Base-by-base conservation (phyloP, 768 basidiomycete species). In the Nidularia pulvinata region DNA sequence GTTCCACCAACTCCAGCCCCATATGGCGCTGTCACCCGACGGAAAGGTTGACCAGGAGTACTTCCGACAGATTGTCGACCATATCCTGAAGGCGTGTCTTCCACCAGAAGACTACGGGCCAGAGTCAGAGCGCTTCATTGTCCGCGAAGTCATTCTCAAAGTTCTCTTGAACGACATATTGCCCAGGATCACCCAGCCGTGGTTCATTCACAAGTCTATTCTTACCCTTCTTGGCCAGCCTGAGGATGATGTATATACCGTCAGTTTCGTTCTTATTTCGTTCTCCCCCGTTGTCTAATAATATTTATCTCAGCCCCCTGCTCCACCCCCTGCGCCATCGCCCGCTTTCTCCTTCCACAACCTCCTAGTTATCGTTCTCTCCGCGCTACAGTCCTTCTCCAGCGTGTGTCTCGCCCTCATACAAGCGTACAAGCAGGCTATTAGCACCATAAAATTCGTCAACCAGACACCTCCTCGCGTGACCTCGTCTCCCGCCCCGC, bases 1-100 rank as follows among this genome's bases (percentile, higher is more conserved):
- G 53, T 95, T 95, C 65, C 89, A 93, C 65, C 81, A 82, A 49
- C 73, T 89, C 5, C 93, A 96, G 58, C 88, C 92, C 10, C 94
- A 95, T 67, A 86, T 93, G 69, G 94, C 92, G 6, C 59, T 95
- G 46, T 75, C 79, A 1, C 46, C 83, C 2, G 84, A 90, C 45
- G 89, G 87, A n/a, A 60, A 61, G 19, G 70, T 91, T 37, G 83
- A 94, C 62, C 76, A 82, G 19, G 85, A 88, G 56, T 96, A 95
- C 64, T 78, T 93, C 53, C 84, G 93, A 43, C 88, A 92, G 53
- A 77, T 84, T 2, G 67, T 95, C 33, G 93, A 97, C 63, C 81
- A 84, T 43, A 70, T 97, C 34, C 77, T 98, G 59, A 83, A 79
- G 49, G 68, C 77, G 2, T 86, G 86, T 68, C 80, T 98, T 11